Evolutionary conservation across 129 eudicot species (phyloP).

Genomic region (Lonicera japonica): DNA sequence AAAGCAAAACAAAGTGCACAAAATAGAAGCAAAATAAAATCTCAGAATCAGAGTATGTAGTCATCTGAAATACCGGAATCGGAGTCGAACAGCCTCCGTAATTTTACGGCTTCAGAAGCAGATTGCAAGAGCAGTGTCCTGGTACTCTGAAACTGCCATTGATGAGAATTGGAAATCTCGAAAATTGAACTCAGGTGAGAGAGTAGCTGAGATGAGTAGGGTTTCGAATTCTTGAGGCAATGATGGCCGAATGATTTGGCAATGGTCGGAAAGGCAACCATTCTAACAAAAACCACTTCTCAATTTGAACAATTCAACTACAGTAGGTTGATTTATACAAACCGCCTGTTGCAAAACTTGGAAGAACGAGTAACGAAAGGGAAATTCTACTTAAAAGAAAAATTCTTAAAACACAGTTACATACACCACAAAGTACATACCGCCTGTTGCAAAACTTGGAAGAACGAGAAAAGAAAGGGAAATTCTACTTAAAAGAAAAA

Average conservation of each 20-base stretch:
- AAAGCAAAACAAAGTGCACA: neutral
- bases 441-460: too few species aligned
- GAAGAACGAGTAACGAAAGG: too few species aligned
- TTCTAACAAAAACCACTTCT: conserved; percentile 1
- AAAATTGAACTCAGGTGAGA: neutral
- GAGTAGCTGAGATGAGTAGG: conserved; percentile 5
- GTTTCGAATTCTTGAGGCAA: conserved; percentile 20
- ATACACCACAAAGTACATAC: too few species aligned
- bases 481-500: too few species aligned
- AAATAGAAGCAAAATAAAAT: neutral
- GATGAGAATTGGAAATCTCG: conserved; percentile 9
- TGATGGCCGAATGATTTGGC: conserved; percentile 32
- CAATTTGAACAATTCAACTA: too few species aligned
- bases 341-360: too few species aligned
- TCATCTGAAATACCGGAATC: conserved; percentile 55
- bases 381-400: too few species aligned
- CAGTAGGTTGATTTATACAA: too few species aligned
- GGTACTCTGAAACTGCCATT: conserved; percentile 29
- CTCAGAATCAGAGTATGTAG: too few species aligned
- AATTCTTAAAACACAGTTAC: too few species aligned
- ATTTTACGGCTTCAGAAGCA: conserved; percentile 52
- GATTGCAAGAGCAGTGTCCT: conserved; percentile 72
- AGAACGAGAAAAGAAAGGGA: too few species aligned
- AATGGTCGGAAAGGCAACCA: conserved; percentile 32
- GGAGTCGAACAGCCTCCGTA: conserved; percentile 46